Base-by-base conservation (phyloP, 345 rosid genomes). In the Viola odorata region DNA sequence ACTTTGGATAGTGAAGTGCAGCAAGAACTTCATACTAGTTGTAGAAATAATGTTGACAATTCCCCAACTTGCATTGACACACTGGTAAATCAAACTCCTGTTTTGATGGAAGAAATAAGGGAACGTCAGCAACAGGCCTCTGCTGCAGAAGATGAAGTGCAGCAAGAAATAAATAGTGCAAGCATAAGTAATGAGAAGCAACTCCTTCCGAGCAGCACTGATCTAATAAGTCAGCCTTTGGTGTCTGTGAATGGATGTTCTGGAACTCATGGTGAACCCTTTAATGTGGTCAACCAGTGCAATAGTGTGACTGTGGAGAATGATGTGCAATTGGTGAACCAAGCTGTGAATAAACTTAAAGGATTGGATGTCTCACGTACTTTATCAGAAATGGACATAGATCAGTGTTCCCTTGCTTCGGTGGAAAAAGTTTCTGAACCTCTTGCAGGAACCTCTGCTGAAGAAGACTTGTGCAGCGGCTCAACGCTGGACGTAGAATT, bases 321-420 rank as follows among this genome's bases (percentile, higher is more conserved):
- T 63, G 69, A 61, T 47, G 23, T 55, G 62, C 60, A 37, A 52
- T 37, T 9, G 53, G 77, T 39, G 37, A 45, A 61, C 37, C 50
- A 38, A 60, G 55, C 48, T 41, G 12, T 62, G 13, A 41, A 37
- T 37, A 58, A 42, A 44, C 50, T 12, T 53, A 54, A 64, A 15
- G 59, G 67, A 66, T 79, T 77, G 60, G 41, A 65, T 78, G 45
- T 55, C 48, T 58, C 65, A 7, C 55, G 64, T 69, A 70, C 71
- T 71, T 38, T 44, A 61, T 50, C 45, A 0, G 71, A 37, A 36
- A 42, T 58, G 67, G 81, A 55, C 23, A 55, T 62, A 54, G 81
- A 70, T 68, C 66, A 40, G 62, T 40, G 66, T 55, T 37, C 75
- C n/a, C 0, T 57, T 50, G n/a, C 51, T 58, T 40, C 65, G 15